Percentiles rank a stretch among this genome's conserved stretches.
Evolutionary conservation across 108 stramenopile genomes (phyloP).

Genomic region (Skeletonema marinoi): DNA sequence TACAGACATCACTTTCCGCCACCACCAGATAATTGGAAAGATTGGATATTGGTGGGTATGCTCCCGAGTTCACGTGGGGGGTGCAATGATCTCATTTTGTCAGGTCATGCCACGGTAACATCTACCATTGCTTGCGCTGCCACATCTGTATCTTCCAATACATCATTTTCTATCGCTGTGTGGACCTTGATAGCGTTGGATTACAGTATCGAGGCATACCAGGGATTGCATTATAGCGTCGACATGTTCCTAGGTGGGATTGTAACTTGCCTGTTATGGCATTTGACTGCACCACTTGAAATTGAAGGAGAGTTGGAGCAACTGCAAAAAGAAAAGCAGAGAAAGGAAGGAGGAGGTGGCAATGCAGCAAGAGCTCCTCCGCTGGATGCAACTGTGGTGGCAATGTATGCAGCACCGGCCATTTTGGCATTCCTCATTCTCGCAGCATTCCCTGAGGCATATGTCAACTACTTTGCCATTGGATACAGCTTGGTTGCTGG

Average conservation of each 20-base stretch:
- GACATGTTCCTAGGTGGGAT: conserved; percentile 87
- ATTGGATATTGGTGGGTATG: conserved; percentile 76
- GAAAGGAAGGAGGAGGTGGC: neutral
- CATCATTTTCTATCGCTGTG: conserved; percentile 57
- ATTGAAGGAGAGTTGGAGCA: conserved; percentile 21
- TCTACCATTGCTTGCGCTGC: conserved; percentile 69
- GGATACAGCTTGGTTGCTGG: conserved; percentile 53
- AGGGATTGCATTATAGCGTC: conserved; percentile 86
- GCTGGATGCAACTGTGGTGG: conserved; percentile 28
- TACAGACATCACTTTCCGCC: conserved; percentile 72
- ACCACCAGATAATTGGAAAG: conserved; percentile 61
- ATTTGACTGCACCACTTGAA: conserved; percentile 52
- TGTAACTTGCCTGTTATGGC: conserved; percentile 71
- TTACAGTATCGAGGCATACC: conserved; percentile 76
- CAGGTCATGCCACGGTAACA: conserved; percentile 84
- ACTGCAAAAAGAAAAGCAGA: neutral
- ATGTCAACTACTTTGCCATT: conserved; percentile 60
- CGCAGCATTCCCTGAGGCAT: conserved; percentile 54
- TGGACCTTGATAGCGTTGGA: conserved; percentile 76
- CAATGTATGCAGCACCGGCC: conserved; percentile 62
- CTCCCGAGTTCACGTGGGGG: conserved; percentile 71
- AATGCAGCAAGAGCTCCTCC: neutral
- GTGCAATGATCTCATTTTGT: conserved; percentile 85
- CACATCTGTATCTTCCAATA: conserved; percentile 55
- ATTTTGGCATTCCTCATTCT: conserved; percentile 52